Evolutionary conservation across 306 rosid genomes (phyloP).

Genomic region (Fagus sylvatica): DNA sequence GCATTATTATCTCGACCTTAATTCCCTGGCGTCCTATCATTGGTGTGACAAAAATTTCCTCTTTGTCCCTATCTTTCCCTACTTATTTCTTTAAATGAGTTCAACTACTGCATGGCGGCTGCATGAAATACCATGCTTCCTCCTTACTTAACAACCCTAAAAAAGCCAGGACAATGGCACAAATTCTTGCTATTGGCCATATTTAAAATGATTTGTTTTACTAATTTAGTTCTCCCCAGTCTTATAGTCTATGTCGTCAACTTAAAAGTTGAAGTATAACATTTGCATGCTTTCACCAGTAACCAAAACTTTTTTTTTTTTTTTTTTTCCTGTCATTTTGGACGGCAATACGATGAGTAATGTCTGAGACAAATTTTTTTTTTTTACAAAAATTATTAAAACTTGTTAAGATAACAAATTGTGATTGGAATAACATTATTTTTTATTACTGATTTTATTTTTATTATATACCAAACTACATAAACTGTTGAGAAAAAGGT

Average conservation of each 20-base stretch:
- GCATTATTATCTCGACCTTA: slow-evolving; percentile 19
- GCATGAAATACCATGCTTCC: not conserved
- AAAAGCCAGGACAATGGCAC: slow-evolving; percentile 7
- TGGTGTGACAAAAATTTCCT: not conserved
- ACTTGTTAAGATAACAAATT: no score
- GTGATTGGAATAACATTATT: no score
- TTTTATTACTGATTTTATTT: no score
- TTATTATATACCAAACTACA: no score
- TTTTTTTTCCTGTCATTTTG: no score
- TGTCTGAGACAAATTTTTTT: no score
- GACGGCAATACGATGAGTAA: no score
- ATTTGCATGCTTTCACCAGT: slow-evolving; percentile 4
- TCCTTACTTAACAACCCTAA: not conserved
- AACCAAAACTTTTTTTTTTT: not conserved
- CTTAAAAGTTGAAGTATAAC: not conserved
- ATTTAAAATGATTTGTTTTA: not conserved
- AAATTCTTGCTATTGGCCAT: not conserved
- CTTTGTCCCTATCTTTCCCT: slow-evolving; percentile 12
- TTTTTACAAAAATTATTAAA: no score
- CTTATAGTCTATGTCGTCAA: not conserved
- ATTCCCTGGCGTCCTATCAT: slow-evolving; percentile 9
- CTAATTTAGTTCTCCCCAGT: not conserved
- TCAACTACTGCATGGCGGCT: not conserved
- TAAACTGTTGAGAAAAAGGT: no score
- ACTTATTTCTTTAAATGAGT: not conserved